A percentile compares a stretch with the other conserved stretches of the same genome.
Conservation (phyloP, 2,329 filamentous ascomycete species). For the Knufia petricola region DNA sequence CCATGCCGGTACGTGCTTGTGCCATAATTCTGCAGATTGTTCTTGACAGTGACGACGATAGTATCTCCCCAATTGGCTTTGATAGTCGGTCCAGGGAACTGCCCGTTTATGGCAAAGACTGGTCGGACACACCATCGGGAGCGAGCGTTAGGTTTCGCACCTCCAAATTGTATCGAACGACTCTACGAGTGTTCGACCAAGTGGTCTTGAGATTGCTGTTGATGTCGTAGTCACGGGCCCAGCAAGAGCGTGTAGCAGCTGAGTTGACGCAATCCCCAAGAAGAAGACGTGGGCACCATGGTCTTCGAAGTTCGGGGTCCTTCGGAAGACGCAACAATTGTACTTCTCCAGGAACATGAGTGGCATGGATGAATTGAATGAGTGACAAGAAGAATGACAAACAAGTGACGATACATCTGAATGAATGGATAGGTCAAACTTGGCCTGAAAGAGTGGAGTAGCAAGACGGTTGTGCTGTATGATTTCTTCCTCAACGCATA, state of each 20-base stretch:
- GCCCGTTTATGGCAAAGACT: conserved; percentile 46
- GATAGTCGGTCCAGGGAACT: conserved; percentile 58
- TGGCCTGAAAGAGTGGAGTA: neutral
- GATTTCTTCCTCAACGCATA: neutral
- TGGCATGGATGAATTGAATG: conserved; percentile 5
- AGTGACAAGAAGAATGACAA: conserved; percentile 4
- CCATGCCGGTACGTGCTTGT: conserved; percentile 57
- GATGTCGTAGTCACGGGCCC: conserved; percentile 23
- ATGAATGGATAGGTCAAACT: conserved; percentile 1
- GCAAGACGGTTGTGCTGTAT: neutral
- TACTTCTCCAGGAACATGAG: neutral
- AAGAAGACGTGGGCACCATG: conserved; percentile 2
- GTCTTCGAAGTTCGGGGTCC: neutral
- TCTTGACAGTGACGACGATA: conserved; percentile 46
- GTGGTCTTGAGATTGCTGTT: conserved; percentile 22
- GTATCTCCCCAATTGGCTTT: conserved; percentile 54
- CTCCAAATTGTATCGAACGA: conserved; percentile 20
- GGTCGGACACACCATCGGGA: conserved; percentile 37
- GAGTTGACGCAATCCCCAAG: conserved; percentile 20
- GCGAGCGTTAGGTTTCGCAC: conserved; percentile 29
- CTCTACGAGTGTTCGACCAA: conserved; percentile 23
- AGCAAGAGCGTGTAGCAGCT: conserved; percentile 21
- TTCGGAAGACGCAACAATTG: neutral
- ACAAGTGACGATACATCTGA: conserved; percentile 7
- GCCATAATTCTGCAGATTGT: conserved; percentile 46